phyloP scores from a whole-genome alignment of 148 eudicot species.

The Chenopodium quinoa region DNA sequence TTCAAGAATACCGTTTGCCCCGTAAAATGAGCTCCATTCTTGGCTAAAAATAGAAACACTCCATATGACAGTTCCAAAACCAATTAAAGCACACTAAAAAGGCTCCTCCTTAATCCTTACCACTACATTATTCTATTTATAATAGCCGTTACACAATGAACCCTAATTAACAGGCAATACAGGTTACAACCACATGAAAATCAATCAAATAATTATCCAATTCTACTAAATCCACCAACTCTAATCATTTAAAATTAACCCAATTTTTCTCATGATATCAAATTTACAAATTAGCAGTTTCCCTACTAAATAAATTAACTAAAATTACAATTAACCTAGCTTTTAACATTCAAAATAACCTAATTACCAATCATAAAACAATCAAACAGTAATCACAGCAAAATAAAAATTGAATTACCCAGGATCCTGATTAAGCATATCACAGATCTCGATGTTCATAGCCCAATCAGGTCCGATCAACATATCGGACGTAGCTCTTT shows the following conservation, averaged over 20 bases:
- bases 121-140: neutral
- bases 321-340: neutral
- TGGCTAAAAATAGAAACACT: neutral
- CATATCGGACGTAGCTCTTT: conserved; percentile 82
- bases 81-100: neutral
- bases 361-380: neutral
- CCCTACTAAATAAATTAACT: neutral
- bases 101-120: neutral
- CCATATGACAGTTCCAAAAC: neutral
- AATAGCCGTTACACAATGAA: neutral
- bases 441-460: conserved; percentile 94
- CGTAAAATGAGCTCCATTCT: neutral
- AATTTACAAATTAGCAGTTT: neutral
- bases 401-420: conserved; percentile 40
- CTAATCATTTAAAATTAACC: neutral
- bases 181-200: neutral
- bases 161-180: neutral
- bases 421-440: conserved; percentile 85
- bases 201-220: neutral
- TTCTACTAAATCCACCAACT: neutral
- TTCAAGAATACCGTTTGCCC: neutral
- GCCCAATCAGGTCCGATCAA: conserved; percentile 99
- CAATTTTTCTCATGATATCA: neutral
- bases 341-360: neutral
- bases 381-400: neutral